Percentiles rank a stretch among this genome's conserved stretches.
These are phyloP conservation scores for Psidium guajava DNA, from an alignment of 345 rosid species.

Conservation along the genomic window DNA sequence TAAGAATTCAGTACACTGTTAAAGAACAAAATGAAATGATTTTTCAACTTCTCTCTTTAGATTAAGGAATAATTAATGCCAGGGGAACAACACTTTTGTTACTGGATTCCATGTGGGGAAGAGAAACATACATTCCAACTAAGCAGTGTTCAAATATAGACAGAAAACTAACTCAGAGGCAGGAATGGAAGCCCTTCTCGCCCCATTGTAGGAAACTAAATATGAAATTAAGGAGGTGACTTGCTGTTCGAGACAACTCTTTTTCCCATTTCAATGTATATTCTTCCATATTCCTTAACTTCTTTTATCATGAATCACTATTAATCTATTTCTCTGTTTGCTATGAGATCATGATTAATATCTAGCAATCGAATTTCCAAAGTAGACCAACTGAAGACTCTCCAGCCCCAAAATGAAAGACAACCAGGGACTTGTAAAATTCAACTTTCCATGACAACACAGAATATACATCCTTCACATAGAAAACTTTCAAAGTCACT, in stretches of 20 bases:
- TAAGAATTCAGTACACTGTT: neutral
- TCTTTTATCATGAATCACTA: neutral
- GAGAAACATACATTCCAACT: neutral
- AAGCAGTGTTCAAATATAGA: neutral
- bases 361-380: neutral
- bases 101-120: neutral
- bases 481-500: neutral
- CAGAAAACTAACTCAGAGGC: neutral
- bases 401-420: neutral
- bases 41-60: neutral
- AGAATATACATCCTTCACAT: neutral
- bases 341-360: neutral
- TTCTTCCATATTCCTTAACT: neutral
- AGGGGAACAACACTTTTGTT: neutral
- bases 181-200: neutral
- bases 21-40: neutral
- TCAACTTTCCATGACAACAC: neutral
- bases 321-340: neutral
- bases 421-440: neutral
- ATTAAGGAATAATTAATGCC: neutral
- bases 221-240: neutral
- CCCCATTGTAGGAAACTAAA: neutral
- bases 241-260: neutral
- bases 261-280: neutral
- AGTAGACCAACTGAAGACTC: neutral